Conservation (phyloP, 495 filamentous ascomycete genomes). For the Annulohypoxylon nitens region DNA sequence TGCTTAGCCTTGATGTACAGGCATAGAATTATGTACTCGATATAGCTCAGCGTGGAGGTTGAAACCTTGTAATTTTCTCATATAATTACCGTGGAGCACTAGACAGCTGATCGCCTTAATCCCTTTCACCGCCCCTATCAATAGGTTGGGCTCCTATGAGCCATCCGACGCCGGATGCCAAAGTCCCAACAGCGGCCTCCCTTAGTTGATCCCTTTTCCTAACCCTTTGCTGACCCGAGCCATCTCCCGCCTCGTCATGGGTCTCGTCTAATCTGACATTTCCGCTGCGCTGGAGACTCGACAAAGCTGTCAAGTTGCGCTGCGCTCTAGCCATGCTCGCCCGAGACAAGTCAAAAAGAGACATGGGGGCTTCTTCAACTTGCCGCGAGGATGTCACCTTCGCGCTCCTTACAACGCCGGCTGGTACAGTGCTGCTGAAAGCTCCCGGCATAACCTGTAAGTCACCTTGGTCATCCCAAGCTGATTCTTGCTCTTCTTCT, state of each 20-base stretch:
- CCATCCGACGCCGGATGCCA: conserved; percentile 89
- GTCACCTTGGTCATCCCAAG: conserved; percentile 78
- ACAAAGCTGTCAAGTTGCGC: conserved; percentile 62
- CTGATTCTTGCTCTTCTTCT: conserved; percentile 79
- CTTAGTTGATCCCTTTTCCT: conserved; percentile 86
- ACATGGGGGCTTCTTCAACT: conserved; percentile 88
- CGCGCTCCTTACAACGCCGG: conserved; percentile 37
- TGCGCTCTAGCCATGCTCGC: conserved; percentile 80
- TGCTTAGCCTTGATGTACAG: no score
- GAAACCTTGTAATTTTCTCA: no score
- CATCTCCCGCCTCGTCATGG: conserved; percentile 52
- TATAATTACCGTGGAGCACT: conserved; percentile 1
- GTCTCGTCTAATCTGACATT: conserved; percentile 46
- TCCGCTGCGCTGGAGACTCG: conserved; percentile 57
- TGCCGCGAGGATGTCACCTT: conserved; percentile 41
- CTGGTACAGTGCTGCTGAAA: conserved; percentile 60
- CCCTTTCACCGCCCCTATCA: conserved; percentile 42
- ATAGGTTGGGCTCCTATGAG: conserved; percentile 74
- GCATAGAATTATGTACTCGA: no score
- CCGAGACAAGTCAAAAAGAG: conserved; percentile 90
- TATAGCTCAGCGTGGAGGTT: no score
- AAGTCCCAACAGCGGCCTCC: conserved; percentile 76
- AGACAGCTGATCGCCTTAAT: conserved; percentile 4
- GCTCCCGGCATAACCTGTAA: conserved; percentile 73
- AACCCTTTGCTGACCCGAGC: conserved; percentile 61